These are phyloP conservation scores for Beta vulgaris DNA, from an alignment of 148 eudicot species.

Conservation along the genomic window DNA sequence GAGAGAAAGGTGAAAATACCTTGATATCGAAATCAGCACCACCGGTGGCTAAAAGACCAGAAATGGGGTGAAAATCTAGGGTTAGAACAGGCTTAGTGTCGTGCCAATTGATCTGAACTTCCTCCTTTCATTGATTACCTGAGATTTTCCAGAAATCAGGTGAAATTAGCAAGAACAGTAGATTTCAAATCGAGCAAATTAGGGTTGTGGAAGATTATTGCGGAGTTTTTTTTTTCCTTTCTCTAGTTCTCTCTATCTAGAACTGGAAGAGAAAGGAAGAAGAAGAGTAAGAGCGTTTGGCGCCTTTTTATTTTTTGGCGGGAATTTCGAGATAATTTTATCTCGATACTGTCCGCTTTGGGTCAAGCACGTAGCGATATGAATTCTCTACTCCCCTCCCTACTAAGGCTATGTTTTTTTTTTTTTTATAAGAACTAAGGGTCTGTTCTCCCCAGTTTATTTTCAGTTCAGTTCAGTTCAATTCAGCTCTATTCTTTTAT, in stretches of 20 bases:
- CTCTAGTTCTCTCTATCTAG: neutral
- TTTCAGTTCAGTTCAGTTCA: no score
- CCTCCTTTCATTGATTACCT: slow-evolving; percentile 67
- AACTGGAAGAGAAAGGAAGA: neutral
- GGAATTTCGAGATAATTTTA: slow-evolving; percentile 23
- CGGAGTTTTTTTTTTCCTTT: neutral
- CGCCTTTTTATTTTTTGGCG: slow-evolving; percentile 26
- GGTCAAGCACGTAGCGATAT: no score
- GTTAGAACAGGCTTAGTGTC: slow-evolving; percentile 83
- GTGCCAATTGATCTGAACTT: slow-evolving; percentile 94
- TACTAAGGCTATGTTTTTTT: no score
- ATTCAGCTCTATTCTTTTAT: no score
- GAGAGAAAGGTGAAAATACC: slow-evolving; percentile 35
- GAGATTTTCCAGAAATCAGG: neutral
- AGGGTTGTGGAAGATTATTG: slow-evolving; percentile 13
- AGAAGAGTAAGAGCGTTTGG: neutral
- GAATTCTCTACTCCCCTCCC: no score
- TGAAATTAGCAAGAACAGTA: neutral
- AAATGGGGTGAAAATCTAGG: slow-evolving; percentile 89
- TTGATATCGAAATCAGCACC: slow-evolving; percentile 96
- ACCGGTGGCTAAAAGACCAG: slow-evolving; percentile 79
- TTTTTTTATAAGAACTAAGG: no score
- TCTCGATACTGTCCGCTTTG: no score
- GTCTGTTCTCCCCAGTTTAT: no score
- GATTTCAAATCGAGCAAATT: neutral